Conservation (phyloP, 768 basidiomycete genomes). For the Mrakia blollopis region DNA sequence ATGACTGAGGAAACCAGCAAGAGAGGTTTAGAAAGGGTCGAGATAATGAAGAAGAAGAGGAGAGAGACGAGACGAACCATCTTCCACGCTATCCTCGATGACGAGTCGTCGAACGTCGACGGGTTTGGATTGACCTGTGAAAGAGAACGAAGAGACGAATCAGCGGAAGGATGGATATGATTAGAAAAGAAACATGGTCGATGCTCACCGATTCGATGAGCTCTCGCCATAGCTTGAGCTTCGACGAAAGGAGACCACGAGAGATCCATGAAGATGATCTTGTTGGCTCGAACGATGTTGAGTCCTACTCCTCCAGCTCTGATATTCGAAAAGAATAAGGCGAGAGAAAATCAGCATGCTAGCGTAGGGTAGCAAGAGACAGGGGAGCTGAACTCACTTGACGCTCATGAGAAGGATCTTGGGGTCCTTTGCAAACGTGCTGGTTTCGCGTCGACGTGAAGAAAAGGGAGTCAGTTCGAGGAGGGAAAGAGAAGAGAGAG, state of each 20-base stretch:
- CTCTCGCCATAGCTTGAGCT: neutral
- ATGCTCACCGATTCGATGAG: neutral
- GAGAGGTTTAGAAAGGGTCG: neutral
- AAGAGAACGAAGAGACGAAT: neutral
- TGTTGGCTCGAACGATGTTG: conserved; percentile 34
- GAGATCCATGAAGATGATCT: conserved; percentile 40
- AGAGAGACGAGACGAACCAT: neutral
- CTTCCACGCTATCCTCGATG: neutral
- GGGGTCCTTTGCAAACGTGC: conserved; percentile 3
- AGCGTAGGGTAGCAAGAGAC: neutral
- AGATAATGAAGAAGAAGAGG: neutral
- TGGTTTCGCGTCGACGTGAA: neutral
- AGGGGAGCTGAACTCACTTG: conserved; percentile 39
- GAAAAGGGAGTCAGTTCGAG: neutral
- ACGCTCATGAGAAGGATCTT: conserved; percentile 45
- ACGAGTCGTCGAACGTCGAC: conserved; percentile 4
- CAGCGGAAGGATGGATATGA: neutral
- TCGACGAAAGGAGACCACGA: conserved; percentile 46
- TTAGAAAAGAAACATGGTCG: neutral
- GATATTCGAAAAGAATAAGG: conserved; percentile 9
- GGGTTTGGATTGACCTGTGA: neutral
- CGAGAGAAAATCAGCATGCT: neutral
- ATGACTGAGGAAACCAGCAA: neutral
- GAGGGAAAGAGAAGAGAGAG: neutral
- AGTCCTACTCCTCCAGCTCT: conserved; percentile 40